Base-by-base conservation (phyloP, 2,329 filamentous ascomycete genomes). In the Didymella segeticola region DNA sequence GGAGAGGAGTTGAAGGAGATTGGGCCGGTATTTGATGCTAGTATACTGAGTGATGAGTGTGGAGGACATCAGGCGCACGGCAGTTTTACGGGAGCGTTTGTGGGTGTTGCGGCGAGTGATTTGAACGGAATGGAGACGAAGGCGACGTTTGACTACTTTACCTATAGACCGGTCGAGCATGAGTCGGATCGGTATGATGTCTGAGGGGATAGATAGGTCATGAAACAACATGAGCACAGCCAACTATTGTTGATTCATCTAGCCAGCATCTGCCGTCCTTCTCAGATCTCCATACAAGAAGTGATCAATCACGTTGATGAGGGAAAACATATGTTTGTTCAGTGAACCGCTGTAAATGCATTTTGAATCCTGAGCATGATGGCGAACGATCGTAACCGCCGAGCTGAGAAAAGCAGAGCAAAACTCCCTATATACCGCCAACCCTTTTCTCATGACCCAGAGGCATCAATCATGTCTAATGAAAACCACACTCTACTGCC, bases 11-110 rank as follows among this genome's bases (percentile, higher is more conserved):
- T 84, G 54, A 75, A 77, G 63, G 71, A 78, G 56, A 75, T 87
- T 42, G 85, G 85, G 0, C 82, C 81, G 0, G 79, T 83, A 1
- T 80, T 81, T 37, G 83, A 87, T 60, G 85, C 84, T 0, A 83
- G 82, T 6, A 81, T 87, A 12, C 55, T 87, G 7, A 83, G 80
- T 10, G 85, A 88, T 61, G 85, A 88, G 72, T 87, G 85, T 52
- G 85, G 85, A 9, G 85, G 84, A 0, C 84, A 87, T 56, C 79
- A 82, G 56, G 79, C 75, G 2, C 83, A 87, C 57, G 85, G 85
- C 1, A 87, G 85, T 67, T 88, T 87, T 57, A 87, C 85, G 0
- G 85, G 85, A 0, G 83, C 85, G 2, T 74, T 74, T 57, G 70
- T 73, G 8, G 71, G 71, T 23, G 39, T 74, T 29, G 71, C 71